Percentiles rank a stretch among this genome's conserved stretches.
phyloP scores from a whole-genome alignment of 2,329 filamentous ascomycete species.

The Shiraia bambusicola region DNA sequence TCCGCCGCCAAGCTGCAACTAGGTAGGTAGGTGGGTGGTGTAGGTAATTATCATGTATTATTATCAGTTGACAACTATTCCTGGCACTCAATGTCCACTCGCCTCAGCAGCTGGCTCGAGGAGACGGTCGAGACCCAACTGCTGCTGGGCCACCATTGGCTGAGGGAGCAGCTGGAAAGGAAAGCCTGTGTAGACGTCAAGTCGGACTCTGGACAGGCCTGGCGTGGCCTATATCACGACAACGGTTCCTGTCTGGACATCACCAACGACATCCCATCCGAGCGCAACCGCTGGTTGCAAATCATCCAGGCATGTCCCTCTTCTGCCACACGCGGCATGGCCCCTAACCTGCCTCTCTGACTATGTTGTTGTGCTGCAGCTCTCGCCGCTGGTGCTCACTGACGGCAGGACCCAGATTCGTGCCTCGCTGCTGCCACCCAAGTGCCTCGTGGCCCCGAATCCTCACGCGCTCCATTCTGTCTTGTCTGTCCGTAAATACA shows the following conservation, averaged over 20 bases:
- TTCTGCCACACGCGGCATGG: background rate
- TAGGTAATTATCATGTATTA: no score
- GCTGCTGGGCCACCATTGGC: conserved; percentile 25
- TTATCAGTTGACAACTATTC: no score
- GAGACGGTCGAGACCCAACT: conserved; percentile 23
- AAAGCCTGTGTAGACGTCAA: conserved; percentile 8
- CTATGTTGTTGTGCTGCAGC: conserved; percentile 4
- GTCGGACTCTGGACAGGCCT: conserved; percentile 12
- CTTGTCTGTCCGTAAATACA: conserved; percentile 26
- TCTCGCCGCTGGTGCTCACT: conserved; percentile 25
- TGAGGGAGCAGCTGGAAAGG: conserved; percentile 12
- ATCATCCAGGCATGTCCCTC: conserved; percentile 25
- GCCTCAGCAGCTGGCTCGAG: conserved; percentile 26
- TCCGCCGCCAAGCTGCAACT: no score
- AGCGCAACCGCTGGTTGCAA: conserved; percentile 17
- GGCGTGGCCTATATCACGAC: conserved; percentile 34
- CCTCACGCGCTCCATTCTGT: conserved; percentile 7
- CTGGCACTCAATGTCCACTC: conserved; percentile 16
- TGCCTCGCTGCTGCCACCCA: conserved; percentile 18
- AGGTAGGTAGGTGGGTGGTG: no score
- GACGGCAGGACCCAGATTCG: conserved; percentile 28
- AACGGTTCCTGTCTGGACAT: conserved; percentile 40
- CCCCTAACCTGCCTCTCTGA: conserved; percentile 3
- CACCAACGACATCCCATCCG: conserved; percentile 10
- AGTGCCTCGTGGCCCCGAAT: conserved; percentile 12